These are phyloP conservation scores for Tubosaeta sp. DNA, from an alignment of 768 basidiomycete genomes.

Conservation along the genomic window DNA sequence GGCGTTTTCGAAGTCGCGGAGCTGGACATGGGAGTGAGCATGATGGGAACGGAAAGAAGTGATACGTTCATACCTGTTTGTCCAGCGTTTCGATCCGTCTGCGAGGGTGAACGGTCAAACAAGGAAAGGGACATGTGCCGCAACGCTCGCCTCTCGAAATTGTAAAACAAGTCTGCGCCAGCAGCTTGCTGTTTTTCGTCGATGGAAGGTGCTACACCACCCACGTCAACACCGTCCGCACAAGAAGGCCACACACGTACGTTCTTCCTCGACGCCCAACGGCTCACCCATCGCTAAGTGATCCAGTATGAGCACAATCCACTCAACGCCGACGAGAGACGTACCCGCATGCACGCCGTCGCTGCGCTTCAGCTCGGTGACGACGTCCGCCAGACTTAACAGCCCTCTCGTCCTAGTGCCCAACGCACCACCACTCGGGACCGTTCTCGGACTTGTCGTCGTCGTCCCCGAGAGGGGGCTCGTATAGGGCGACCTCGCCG, in stretches of 20 bases:
- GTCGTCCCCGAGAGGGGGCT: constrained; percentile 21
- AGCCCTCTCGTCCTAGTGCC: constrained; percentile 32
- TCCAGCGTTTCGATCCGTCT: constrained; percentile 47
- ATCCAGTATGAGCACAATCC: not conserved
- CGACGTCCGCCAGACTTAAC: constrained; percentile 40
- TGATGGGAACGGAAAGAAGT: not conserved
- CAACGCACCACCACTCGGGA: constrained; percentile 3
- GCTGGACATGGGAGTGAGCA: constrained; percentile 23
- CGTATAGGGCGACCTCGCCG: constrained; percentile 16
- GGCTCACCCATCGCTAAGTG: constrained; percentile 28
- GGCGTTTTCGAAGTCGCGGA: constrained; percentile 52
- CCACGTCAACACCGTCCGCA: not conserved
- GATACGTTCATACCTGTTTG: constrained; percentile 34
- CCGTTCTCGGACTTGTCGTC: constrained; percentile 9
- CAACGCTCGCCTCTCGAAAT: constrained; percentile 39
- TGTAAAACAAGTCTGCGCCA: constrained; percentile 41
- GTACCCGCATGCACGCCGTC: constrained; percentile 29
- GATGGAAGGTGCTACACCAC: constrained; percentile 30
- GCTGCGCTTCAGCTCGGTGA: constrained; percentile 41
- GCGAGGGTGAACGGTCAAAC: not conserved
- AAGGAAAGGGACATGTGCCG: not conserved
- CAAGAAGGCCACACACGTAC: constrained; percentile 6
- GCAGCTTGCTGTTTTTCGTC: constrained; percentile 47
- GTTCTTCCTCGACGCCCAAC: constrained; percentile 36
- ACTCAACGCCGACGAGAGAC: constrained; percentile 6